Percentiles rank a stretch among this genome's conserved stretches.
Conservation (phyloP, 2,329 filamentous ascomycete genomes). For the Coniella vitis region DNA sequence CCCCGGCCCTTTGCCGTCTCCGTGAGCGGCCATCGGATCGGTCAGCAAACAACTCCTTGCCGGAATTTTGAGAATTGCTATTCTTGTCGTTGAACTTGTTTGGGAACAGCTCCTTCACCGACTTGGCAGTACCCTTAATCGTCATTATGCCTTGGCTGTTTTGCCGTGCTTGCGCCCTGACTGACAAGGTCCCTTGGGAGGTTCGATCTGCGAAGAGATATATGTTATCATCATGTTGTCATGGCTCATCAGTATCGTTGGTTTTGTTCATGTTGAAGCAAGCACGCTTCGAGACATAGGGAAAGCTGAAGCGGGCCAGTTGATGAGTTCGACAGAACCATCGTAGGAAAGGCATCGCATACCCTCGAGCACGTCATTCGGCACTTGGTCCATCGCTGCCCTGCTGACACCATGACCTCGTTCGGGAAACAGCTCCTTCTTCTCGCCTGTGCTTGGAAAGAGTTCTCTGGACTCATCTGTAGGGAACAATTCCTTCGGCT, state of each 20-base stretch:
- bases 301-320: conserved; percentile 1
- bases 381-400: conserved; percentile 29
- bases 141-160: conserved; percentile 40
- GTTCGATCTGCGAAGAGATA: conserved; percentile 6
- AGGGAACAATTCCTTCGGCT: conserved; percentile 47
- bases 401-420: conserved; percentile 10
- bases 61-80: conserved; percentile 42
- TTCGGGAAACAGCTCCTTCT: conserved; percentile 40
- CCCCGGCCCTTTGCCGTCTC: conserved; percentile 61
- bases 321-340: conserved; percentile 8
- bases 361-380: conserved; percentile 28
- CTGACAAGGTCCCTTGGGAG: conserved; percentile 25
- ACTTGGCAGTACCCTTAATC: conserved; percentile 59
- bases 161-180: conserved; percentile 50
- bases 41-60: conserved; percentile 64
- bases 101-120: conserved; percentile 62
- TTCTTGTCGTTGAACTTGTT: conserved; percentile 39
- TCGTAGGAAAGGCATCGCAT: conserved; percentile 21
- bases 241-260: not conserved
- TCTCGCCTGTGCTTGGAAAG: conserved; percentile 40
- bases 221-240: conserved; percentile 7
- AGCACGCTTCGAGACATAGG: not conserved
- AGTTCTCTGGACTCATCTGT: conserved; percentile 47
- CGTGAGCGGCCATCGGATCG: conserved; percentile 50
- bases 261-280: not conserved